Conservation (phyloP, 2,329 filamentous ascomycete genomes). For the Colletotrichum sublineola region DNA sequence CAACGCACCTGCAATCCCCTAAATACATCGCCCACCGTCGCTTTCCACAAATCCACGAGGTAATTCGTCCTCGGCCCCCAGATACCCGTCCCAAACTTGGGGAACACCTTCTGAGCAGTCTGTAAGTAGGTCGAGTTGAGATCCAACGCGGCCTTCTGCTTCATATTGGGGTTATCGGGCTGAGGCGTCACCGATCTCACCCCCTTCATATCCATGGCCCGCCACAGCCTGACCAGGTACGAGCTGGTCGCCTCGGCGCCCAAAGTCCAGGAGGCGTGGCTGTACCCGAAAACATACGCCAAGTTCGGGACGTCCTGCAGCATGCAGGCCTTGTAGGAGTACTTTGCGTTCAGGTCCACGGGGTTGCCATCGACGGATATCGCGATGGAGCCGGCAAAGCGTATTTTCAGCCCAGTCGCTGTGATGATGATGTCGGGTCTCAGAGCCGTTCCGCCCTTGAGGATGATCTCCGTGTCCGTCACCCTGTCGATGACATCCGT, state of each 20-base stretch:
- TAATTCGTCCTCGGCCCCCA: constrained; percentile 43
- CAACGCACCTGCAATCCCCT: neutral
- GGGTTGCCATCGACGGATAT: constrained; percentile 64
- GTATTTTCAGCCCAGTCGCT: constrained; percentile 72
- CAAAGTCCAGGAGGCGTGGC: constrained; percentile 72
- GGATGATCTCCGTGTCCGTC: constrained; percentile 58
- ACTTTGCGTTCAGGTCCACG: constrained; percentile 59
- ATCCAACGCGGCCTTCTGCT: constrained; percentile 56
- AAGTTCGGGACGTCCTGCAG: constrained; percentile 73
- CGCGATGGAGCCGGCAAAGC: constrained; percentile 65
- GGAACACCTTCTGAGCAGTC: constrained; percentile 56
- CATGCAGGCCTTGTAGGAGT: constrained; percentile 72
- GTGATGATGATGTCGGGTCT: constrained; percentile 74
- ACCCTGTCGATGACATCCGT: constrained; percentile 62
- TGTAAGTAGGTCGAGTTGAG: constrained; percentile 66
- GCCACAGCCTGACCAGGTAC: constrained; percentile 64
- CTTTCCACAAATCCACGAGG: constrained; percentile 23
- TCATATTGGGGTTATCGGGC: constrained; percentile 54
- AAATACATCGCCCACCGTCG: constrained; percentile 19
- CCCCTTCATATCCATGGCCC: constrained; percentile 60
- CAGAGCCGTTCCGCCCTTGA: constrained; percentile 59
- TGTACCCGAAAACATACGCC: constrained; percentile 70
- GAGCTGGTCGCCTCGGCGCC: constrained; percentile 67
- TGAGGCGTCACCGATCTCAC: constrained; percentile 60
- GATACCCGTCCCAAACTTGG: constrained; percentile 58